Conservation (phyloP, 2,329 filamentous ascomycete species). For the Fusarium piperis region DNA sequence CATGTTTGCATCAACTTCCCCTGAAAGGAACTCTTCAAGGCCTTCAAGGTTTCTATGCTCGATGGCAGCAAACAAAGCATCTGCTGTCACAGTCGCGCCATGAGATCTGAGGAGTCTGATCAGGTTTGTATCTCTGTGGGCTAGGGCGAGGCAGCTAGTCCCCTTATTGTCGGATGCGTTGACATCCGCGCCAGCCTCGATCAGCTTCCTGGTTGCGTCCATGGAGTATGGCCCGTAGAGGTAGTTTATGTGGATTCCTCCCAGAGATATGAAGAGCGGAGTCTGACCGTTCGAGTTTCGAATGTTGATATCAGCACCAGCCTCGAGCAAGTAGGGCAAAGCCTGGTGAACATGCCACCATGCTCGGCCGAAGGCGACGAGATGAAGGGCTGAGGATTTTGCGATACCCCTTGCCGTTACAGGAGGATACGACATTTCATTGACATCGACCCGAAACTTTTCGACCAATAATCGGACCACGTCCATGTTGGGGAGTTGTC, state of each 20-base stretch:
- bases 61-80: conserved; percentile 31
- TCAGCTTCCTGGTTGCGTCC: conserved; percentile 27
- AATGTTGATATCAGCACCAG: conserved; percentile 23
- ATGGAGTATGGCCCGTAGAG: conserved; percentile 7
- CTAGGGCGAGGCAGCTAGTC: conserved; percentile 16
- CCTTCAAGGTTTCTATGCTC: not conserved
- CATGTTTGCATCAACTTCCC: conserved; percentile 21
- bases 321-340: conserved; percentile 33
- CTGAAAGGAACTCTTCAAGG: conserved; percentile 25
- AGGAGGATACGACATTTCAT: conserved; percentile 20
- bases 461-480: conserved; percentile 48
- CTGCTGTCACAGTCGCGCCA: conserved; percentile 19
- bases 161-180: conserved; percentile 21
- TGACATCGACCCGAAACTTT: conserved; percentile 46
- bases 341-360: conserved; percentile 41
- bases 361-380: conserved; percentile 3
- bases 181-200: conserved; percentile 37
- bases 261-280: conserved; percentile 28
- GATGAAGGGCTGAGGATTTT: conserved; percentile 23
- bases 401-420: not conserved
- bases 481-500: conserved; percentile 48
- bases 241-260: not conserved
- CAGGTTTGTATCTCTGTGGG: conserved; percentile 8
- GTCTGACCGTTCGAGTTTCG: conserved; percentile 18
- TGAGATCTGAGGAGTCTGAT: conserved; percentile 18